A percentile compares a stretch with the other conserved stretches of the same genome.
These are phyloP conservation scores for Fusarium secorum DNA, from an alignment of 2,329 filamentous ascomycete genomes.

Conservation along the genomic window DNA sequence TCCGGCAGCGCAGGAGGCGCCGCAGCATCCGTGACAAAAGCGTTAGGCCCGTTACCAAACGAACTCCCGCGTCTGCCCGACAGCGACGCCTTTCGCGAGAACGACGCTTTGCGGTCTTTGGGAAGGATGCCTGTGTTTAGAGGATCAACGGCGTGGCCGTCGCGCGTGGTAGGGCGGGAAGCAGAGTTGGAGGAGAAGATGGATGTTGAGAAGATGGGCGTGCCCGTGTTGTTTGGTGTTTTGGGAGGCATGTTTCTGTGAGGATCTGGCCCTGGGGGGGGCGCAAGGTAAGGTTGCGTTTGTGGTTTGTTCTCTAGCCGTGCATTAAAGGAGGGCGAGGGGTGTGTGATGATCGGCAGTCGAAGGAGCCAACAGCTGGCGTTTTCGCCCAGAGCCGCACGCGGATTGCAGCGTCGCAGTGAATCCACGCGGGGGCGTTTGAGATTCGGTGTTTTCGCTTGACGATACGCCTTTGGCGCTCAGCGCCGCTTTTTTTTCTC, in stretches of 20 bases:
- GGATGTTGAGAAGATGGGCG: constrained; percentile 49
- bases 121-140: constrained; percentile 41
- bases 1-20: constrained; percentile 63
- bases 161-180: constrained; percentile 49
- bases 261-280: neutral
- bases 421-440: neutral
- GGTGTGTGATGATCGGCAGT: constrained; percentile 22
- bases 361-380: constrained; percentile 11
- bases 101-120: constrained; percentile 62
- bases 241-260: constrained; percentile 35
- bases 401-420: constrained; percentile 24
- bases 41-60: constrained; percentile 49
- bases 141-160: constrained; percentile 46
- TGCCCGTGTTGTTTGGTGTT: constrained; percentile 39
- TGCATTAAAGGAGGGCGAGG: constrained; percentile 11
- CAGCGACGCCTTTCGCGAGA: constrained; percentile 63
- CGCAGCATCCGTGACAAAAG: constrained; percentile 55
- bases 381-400: constrained; percentile 22
- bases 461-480: constrained; percentile 8
- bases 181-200: constrained; percentile 46
- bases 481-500: neutral
- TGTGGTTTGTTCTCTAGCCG: neutral
- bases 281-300: neutral
- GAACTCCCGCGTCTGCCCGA: constrained; percentile 53
- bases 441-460: neutral